A percentile compares a stretch with the other conserved stretches of the same genome.
Conservation (phyloP, 2,329 filamentous ascomycete genomes). For the Anthostomella pinea region DNA sequence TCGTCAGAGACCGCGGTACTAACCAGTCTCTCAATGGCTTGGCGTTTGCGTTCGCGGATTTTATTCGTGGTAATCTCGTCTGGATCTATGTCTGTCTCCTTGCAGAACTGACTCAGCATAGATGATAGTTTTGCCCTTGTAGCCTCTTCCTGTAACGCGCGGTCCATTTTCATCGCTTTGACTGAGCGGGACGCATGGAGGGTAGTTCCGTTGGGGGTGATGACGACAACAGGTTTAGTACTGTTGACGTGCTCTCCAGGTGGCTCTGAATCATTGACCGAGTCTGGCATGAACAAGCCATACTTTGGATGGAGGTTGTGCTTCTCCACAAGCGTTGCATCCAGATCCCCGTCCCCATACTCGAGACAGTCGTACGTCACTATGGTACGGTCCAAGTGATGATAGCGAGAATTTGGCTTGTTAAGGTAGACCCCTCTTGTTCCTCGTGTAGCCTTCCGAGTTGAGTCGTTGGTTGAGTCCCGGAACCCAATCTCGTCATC, state of each 20-base stretch:
- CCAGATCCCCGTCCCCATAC: constrained; percentile 48
- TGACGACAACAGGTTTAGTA: constrained; percentile 47
- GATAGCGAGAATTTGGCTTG: constrained; percentile 50
- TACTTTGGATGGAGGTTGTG: constrained; percentile 51
- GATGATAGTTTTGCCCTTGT: constrained; percentile 18
- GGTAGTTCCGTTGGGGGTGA: constrained; percentile 46
- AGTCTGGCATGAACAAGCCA: constrained; percentile 50
- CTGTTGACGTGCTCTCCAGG: constrained; percentile 42
- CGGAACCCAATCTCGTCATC: constrained; percentile 58
- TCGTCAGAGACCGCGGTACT: constrained; percentile 10
- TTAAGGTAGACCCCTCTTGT: constrained; percentile 53
- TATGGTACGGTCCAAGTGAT: constrained; percentile 54
- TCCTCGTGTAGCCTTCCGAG: constrained; percentile 50
- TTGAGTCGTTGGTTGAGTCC: constrained; percentile 55
- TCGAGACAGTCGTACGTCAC: constrained; percentile 51
- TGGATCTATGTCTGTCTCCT: constrained; percentile 18
- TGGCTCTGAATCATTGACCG: constrained; percentile 43
- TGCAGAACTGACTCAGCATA: constrained; percentile 22
- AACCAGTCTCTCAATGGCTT: constrained; percentile 18
- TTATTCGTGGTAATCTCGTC: constrained; percentile 30
- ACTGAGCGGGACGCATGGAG: constrained; percentile 47
- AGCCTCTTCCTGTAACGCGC: constrained; percentile 22
- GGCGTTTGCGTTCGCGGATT: constrained; percentile 29
- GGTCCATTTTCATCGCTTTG: constrained; percentile 29
- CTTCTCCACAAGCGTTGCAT: constrained; percentile 47